These are phyloP conservation scores for Xerocomellus dryophilus DNA, from an alignment of 768 basidiomycete species.

Conservation along the genomic window DNA sequence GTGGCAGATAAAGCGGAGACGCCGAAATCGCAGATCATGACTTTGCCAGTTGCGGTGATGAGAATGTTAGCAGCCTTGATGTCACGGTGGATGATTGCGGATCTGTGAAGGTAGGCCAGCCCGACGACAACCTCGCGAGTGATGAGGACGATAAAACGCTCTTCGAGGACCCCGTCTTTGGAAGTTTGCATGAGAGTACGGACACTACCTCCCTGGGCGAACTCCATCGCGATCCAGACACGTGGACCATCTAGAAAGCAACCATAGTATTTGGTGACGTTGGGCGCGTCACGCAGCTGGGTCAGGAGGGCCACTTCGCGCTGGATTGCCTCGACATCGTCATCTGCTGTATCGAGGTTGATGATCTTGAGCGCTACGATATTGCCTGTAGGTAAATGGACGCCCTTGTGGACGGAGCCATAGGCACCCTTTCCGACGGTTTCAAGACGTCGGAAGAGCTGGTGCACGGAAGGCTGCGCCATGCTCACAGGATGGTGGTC, in stretches of 20 bases:
- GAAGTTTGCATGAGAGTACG: slow-evolving; percentile 89
- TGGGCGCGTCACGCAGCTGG: slow-evolving; percentile 85
- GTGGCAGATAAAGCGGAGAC: slow-evolving; percentile 90
- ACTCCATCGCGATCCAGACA: slow-evolving; percentile 99
- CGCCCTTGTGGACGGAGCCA: slow-evolving; percentile 91
- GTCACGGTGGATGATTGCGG: slow-evolving; percentile 94
- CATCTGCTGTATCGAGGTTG: slow-evolving; percentile 93
- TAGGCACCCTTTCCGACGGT: slow-evolving; percentile 95
- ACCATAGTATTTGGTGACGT: slow-evolving; percentile 95
- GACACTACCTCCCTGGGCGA: slow-evolving; percentile 92
- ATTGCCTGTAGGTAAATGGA: slow-evolving; percentile 79
- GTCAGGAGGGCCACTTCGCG: slow-evolving; percentile 91
- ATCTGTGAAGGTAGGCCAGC: slow-evolving; percentile 87
- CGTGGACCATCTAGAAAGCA: slow-evolving; percentile 92
- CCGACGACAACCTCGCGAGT: slow-evolving; percentile 85
- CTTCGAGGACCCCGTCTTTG: slow-evolving; percentile 73
- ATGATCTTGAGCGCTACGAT: slow-evolving; percentile 98
- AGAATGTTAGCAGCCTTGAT: slow-evolving; percentile 98
- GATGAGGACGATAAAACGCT: slow-evolving; percentile 85
- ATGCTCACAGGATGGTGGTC: slow-evolving; percentile 17
- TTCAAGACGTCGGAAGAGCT: slow-evolving; percentile 82
- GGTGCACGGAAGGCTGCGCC: slow-evolving; percentile 64
- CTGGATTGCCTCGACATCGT: slow-evolving; percentile 96
- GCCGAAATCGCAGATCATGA: slow-evolving; percentile 97
- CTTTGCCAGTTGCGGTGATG: slow-evolving; percentile 81